Base-by-base conservation (phyloP, 2,329 filamentous ascomycete species). In the Coniella vitis region DNA sequence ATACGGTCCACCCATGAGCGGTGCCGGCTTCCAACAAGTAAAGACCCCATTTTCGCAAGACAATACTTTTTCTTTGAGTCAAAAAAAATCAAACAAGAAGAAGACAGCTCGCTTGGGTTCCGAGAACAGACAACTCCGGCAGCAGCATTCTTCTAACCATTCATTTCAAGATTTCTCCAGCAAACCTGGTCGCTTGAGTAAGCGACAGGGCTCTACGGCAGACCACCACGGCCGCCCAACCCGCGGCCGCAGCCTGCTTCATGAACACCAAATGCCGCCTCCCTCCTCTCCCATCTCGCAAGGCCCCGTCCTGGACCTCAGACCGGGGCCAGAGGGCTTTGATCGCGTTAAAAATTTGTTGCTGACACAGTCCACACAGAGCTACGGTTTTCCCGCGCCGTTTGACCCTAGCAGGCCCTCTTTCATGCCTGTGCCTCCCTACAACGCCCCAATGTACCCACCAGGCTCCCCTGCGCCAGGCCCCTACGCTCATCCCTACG, bases 281-380 rank as follows among this genome's bases (percentile, higher is more conserved):
- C 48, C 59, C 31, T 47, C 55, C 61, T 53, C 52, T 35, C 57
- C 59, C 21, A 19, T 53, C 22, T 19, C 36, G 36, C 40, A 40
- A 25, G 45, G 25, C 13, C 17, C 49, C 32, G 40, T 42, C 32
- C 38, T 53, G 44, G 79, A 87, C 68, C 68, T 90, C 51, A 83
- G 83, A 55, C 85, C 85, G 52, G 79, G 51, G 35, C 47, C 82
- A 61, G 79, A 80, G 61, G 75, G 82, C 57, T 88, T 84, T 76
- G 84, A 90, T 65, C 75, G 82, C 56, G 87, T 85, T 76, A 84
- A 91, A 66, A 75, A 78, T 56, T 75, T 78, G 79, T 75, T 78
- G 79, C 85, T 90, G 74, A 89, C 80, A 61, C 68, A 75, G 59
- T 78, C 78, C 69, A 71, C 78, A 63, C 86, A 91, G 83, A 75